Percentiles rank a stretch among this genome's conserved stretches.
Conservation (phyloP, 2,329 filamentous ascomycete genomes). For the Claviceps sp. region DNA sequence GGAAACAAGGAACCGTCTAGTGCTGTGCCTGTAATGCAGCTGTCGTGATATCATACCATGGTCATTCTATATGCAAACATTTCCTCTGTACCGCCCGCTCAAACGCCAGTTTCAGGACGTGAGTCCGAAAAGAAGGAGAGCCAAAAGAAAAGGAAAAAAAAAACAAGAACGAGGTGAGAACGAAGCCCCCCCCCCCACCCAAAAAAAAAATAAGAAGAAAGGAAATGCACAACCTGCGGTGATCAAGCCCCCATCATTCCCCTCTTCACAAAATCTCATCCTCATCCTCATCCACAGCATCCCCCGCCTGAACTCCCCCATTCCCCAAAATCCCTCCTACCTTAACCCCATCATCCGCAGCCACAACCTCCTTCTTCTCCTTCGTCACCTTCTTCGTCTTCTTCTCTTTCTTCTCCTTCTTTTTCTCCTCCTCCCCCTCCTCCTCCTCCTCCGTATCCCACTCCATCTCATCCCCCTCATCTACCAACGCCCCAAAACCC, state of each 20-base stretch:
- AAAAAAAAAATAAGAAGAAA: not conserved
- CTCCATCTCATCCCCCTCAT: conserved; percentile 13
- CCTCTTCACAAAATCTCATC: conserved; percentile 1
- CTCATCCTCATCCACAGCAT: conserved; percentile 2
- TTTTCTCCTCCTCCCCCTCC: conserved; percentile 19
- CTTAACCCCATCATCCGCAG: not conserved
- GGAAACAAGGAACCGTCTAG: not conserved
- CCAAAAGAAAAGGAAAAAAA: not conserved
- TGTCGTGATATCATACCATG: not conserved
- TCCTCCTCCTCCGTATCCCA: conserved; percentile 23
- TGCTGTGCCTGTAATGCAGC: not conserved
- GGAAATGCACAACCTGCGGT: not conserved
- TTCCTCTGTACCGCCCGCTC: not conserved
- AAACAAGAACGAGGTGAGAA: not conserved
- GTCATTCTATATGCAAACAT: not conserved
- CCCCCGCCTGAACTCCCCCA: not conserved
- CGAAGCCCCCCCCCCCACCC: not conserved
- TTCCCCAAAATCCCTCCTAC: too few relatives aligned
- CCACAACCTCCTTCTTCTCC: conserved; percentile 21
- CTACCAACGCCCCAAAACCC: conserved; percentile 9
- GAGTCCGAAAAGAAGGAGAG: not conserved
- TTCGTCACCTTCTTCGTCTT: conserved; percentile 11
- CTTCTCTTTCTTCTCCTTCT: conserved; percentile 10
- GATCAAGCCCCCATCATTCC: not conserved
- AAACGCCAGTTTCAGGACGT: not conserved